Evolutionary conservation across 1,139 yeast genomes (phyloP).

Genomic region (Geotrichum klebahnii): DNA sequence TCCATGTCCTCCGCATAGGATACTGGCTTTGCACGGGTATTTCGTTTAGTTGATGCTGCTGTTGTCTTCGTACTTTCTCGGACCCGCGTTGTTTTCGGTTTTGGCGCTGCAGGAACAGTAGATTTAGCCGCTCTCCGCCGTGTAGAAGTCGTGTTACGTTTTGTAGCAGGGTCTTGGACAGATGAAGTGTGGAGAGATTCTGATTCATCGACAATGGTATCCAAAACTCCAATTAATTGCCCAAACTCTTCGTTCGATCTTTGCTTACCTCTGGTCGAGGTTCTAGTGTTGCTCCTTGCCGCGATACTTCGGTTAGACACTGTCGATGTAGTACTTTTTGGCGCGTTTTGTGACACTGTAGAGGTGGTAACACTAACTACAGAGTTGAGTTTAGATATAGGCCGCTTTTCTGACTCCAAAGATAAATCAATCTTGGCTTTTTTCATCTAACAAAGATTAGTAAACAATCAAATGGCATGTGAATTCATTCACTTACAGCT

Average conservation of each 20-base stretch:
- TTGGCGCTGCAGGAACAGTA: slow-evolving; percentile 1
- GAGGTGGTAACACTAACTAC: not conserved
- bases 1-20: slow-evolving; percentile 3
- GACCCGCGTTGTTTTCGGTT: slow-evolving; percentile 3
- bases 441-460: slow-evolving; percentile 17
- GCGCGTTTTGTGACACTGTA: not conserved
- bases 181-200: no score
- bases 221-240: slow-evolving; percentile 8
- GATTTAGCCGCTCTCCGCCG: not conserved
- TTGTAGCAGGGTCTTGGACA: not conserved
- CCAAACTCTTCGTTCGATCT: slow-evolving; percentile 11
- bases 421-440: slow-evolving; percentile 18
- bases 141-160: not conserved
- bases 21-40: not conserved
- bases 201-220: slow-evolving; percentile 12
- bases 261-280: not conserved
- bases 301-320: slow-evolving; percentile 7
- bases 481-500: slow-evolving; percentile 10
- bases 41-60: slow-evolving; percentile 2
- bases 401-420: slow-evolving; percentile 10
- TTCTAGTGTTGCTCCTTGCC: not conserved
- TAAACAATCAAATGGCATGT: not conserved
- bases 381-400: slow-evolving; percentile 8
- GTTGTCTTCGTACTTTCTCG: not conserved
- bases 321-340: not conserved